A percentile compares a stretch with the other conserved stretches of the same genome.
These are phyloP conservation scores for Pilatotrama ljubarskyi DNA, from an alignment of 768 basidiomycete species.

Conservation along the genomic window DNA sequence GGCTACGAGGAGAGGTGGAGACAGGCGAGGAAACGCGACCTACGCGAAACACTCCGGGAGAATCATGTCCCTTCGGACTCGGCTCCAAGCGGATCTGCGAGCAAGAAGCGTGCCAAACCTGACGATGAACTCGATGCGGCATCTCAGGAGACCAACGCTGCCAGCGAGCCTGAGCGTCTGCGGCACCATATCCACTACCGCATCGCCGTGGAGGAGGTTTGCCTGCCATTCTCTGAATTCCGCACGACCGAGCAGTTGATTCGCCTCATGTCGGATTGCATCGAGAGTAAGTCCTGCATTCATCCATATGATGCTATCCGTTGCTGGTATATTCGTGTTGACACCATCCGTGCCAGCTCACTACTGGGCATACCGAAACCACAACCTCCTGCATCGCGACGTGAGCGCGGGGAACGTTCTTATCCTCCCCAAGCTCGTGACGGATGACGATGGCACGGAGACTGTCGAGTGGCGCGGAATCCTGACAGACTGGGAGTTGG, in stretches of 20 bases:
- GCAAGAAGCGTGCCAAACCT: too few species aligned
- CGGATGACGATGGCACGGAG: not conserved
- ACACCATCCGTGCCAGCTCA: not conserved
- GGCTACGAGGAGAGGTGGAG: not conserved
- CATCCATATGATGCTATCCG: not conserved
- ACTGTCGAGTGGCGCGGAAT: not conserved
- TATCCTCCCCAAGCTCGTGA: not conserved
- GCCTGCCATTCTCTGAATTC: not conserved
- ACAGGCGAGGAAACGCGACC: not conserved
- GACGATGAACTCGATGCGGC: not conserved
- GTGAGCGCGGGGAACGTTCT: constrained; percentile 6
- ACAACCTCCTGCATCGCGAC: constrained; percentile 1
- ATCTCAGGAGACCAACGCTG: not conserved
- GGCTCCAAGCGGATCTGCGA: not conserved
- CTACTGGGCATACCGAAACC: not conserved
- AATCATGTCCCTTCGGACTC: not conserved
- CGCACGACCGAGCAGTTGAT: not conserved
- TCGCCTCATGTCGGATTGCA: not conserved
- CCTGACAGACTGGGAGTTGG: not conserved
- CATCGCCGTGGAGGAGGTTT: constrained; percentile 12
- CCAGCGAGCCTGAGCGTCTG: not conserved
- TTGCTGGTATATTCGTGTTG: not conserved
- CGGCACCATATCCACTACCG: constrained; percentile 12
- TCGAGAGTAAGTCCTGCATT: not conserved
- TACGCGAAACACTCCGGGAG: too few species aligned